Evolutionary conservation across 495 filamentous ascomycete species (phyloP), one percentile per base, ranked within the genome.

Genomic region (Penicillium antarcticum): DNA sequence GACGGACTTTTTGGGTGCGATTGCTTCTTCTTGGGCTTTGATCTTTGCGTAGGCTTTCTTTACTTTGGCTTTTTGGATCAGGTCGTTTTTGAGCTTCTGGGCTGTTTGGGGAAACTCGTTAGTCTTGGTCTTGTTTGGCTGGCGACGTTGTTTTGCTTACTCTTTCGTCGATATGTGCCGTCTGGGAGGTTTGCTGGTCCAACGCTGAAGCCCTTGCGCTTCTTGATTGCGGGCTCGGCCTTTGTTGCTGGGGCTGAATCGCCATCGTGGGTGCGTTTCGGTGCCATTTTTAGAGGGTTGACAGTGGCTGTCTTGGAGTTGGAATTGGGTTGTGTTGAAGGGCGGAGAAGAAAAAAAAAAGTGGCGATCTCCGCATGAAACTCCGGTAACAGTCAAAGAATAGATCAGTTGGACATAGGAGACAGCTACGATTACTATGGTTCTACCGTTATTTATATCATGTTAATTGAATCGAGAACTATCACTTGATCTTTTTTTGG

Each of bases 131-230:
- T 36, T 31, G 19, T 17, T 2, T 16, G 14, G 12, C 9, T 36
- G 12, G 19, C 16, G 17, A 39, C 34, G 13, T 7, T n/a, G 21
- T 42, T 14, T 38, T 37, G 45, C 57, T 45, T 68, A 94, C 92
- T 82, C 81, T 97, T 97, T 52, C 94, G 88, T 58, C 84, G 83
- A 81, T 95, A 88, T 14, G 87, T 85, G 33, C 94, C 94, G 68
- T 97, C 92, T 19, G 94, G 94, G 14, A 98, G 78, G 65, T 97
- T 95, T 38, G 86, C 90, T 40, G 94, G 94, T 2, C 92, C 94
- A 39, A 97, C 86, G 13, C 80, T 82, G 74, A 89, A 89, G 19
- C 82, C 85, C 62, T 82, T 86, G 57, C 73, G 80, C 54, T 76
- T 73, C 58, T 82, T 82, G 47, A 77, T 45, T 62, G 75, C 55